Conservation (phyloP, 106 monocot genomes). For the Phalaenopsis equestris region DNA sequence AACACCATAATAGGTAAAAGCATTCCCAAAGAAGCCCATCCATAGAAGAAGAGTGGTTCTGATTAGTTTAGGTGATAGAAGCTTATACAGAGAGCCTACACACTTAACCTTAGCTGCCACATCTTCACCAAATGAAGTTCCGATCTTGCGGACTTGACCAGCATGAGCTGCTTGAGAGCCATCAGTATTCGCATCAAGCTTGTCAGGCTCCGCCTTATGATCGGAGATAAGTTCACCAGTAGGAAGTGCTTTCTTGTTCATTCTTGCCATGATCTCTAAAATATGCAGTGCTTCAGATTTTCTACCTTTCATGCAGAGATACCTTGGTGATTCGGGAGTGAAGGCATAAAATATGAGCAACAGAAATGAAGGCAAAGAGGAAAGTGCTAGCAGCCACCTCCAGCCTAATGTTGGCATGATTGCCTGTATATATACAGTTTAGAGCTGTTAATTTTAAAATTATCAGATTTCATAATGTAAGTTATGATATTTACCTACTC, state of each 20-base stretch:
- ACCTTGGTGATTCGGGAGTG: constrained; percentile 75
- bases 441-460: not conserved
- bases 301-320: constrained; percentile 64
- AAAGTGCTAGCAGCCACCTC: constrained; percentile 78
- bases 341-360: constrained; percentile 63
- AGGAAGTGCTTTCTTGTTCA: constrained; percentile 50
- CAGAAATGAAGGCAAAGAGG: constrained; percentile 61
- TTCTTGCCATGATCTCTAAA: constrained; percentile 45
- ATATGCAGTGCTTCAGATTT: constrained; percentile 38
- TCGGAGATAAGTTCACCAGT: constrained; percentile 42
- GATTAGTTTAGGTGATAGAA: constrained; percentile 45
- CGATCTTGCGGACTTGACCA: constrained; percentile 12
- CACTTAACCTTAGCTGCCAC: constrained; percentile 15
- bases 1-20: constrained; percentile 78
- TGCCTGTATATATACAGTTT: constrained; percentile 25
- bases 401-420: constrained; percentile 71
- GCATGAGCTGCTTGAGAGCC: constrained; percentile 31
- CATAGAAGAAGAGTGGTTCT: constrained; percentile 74
- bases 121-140: constrained; percentile 1
- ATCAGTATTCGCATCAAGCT: constrained; percentile 13
- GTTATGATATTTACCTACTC: not conserved
- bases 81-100: constrained; percentile 20
- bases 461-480: not conserved
- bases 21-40: constrained; percentile 70
- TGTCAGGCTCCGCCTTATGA: not conserved